phyloP scores from a whole-genome alignment of 305 asterid genomes.

The Euphrasia arctica region DNA sequence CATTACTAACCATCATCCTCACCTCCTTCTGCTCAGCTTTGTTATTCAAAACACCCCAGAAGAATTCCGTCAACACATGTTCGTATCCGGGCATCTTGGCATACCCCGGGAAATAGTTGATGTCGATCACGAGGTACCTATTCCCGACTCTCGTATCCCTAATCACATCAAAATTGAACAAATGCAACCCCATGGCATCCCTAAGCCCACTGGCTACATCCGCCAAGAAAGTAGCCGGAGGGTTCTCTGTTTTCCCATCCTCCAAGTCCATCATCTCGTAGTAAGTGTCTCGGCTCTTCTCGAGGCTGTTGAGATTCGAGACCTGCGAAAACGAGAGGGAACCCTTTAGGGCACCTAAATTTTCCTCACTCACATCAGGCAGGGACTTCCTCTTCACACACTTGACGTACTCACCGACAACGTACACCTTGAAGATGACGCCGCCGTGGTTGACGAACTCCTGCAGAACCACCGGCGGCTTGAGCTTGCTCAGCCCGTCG shows the following conservation, averaged over 20 bases:
- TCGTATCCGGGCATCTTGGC: constrained; percentile 86
- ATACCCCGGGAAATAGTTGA: constrained; percentile 79
- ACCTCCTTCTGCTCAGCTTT: constrained; percentile 29
- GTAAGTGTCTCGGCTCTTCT: constrained; percentile 47
- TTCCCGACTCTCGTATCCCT: constrained; percentile 61
- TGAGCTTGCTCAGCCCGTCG: constrained; percentile 59
- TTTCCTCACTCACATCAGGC: constrained; percentile 61
- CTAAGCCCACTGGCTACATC: constrained; percentile 62
- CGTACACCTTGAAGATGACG: constrained; percentile 74
- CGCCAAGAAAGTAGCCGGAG: constrained; percentile 55
- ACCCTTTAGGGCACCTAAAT: constrained; percentile 41
- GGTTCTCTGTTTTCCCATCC: constrained; percentile 58
- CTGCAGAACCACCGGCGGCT: constrained; percentile 70
- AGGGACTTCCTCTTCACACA: constrained; percentile 76
- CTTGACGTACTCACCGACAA: constrained; percentile 68
- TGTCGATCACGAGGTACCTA: constrained; percentile 69
- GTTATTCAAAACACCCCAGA: constrained; percentile 47
- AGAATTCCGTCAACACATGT: constrained; percentile 58
- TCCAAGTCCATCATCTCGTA: constrained; percentile 57
- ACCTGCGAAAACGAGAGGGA: constrained; percentile 59
- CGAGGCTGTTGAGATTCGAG: constrained; percentile 48
- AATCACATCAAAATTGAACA: constrained; percentile 79
- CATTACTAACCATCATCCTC: constrained; percentile 42
- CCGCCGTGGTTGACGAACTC: constrained; percentile 80
- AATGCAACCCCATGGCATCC: constrained; percentile 41